Percentiles rank a stretch among this genome's conserved stretches.
These are phyloP conservation scores for Saccharum officinarum DNA, from an alignment of 176 grass and related monocot species.

Conservation along the genomic window DNA sequence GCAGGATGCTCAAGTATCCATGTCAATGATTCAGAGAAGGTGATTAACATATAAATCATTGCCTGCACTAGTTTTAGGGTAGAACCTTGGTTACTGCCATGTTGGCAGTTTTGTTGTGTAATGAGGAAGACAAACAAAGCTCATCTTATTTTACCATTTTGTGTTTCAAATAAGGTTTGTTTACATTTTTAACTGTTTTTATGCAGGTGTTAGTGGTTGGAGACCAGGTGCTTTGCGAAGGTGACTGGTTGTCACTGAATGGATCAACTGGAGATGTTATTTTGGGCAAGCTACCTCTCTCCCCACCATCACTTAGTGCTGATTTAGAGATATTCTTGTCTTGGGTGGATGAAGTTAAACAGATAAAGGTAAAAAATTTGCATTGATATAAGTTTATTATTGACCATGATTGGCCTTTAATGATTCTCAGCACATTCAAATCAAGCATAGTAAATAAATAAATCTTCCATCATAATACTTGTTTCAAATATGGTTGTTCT, in stretches of 20 bases:
- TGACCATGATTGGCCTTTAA: not conserved
- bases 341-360: slow-evolving; percentile 85
- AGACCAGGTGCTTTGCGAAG: slow-evolving; percentile 62
- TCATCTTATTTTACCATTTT: not conserved
- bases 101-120: not conserved
- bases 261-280: slow-evolving; percentile 94
- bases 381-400: slow-evolving; percentile 6
- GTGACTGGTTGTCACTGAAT: slow-evolving; percentile 90
- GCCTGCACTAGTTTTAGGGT: not conserved
- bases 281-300: slow-evolving; percentile 77
- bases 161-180: not conserved
- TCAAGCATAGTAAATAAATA: not conserved
- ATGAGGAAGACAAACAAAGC: not conserved
- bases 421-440: no score
- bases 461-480: not conserved
- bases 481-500: slow-evolving; percentile 6
- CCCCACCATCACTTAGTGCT: slow-evolving; percentile 67
- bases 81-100: not conserved
- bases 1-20: slow-evolving; percentile 80
- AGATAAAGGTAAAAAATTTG: slow-evolving; percentile 60
- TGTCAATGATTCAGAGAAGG: slow-evolving; percentile 81
- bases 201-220: slow-evolving; percentile 63
- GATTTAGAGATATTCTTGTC: slow-evolving; percentile 80
- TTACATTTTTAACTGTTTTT: slow-evolving; percentile 16
- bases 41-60: slow-evolving; percentile 12